Evolutionary conservation across 1,284 basidiomycete genomes (phyloP).

Genomic region (Inonotus obliquus): DNA sequence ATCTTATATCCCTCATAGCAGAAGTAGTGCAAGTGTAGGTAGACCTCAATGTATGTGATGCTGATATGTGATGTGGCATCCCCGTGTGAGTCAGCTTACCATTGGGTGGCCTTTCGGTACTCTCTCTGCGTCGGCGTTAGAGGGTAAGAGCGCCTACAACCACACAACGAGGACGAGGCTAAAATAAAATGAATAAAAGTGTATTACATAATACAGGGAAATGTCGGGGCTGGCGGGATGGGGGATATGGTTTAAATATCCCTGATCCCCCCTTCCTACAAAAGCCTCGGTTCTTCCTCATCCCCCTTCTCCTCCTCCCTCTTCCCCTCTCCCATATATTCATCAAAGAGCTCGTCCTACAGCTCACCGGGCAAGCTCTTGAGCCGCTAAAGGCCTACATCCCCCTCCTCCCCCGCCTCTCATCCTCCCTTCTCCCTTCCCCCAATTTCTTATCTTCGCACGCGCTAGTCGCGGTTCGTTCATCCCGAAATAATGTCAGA

Average conservation of each 20-base stretch:
- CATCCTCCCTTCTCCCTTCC: conserved; percentile 1
- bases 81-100: not conserved
- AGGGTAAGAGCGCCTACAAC: not conserved
- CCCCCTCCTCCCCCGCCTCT: conserved; percentile 2
- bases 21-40: too few species aligned
- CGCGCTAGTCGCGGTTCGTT: conserved; percentile 13
- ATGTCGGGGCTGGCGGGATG: not conserved
- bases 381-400: not conserved
- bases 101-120: not conserved
- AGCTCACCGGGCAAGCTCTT: conserved; percentile 1
- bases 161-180: too few species aligned
- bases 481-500: conserved; percentile 31
- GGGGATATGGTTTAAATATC: not conserved
- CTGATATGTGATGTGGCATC: not conserved
- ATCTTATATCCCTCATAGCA: too few species aligned
- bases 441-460: conserved; percentile 3
- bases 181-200: not conserved
- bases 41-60: not conserved
- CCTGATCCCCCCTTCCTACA: not conserved
- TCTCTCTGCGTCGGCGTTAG: conserved; percentile 2
- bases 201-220: not conserved
- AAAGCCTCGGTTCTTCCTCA: not conserved
- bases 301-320: not conserved
- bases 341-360: not conserved
- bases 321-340: not conserved